Base-by-base conservation (phyloP, 352 stramenopile species). In the Hyaloperonospora brassicae region DNA sequence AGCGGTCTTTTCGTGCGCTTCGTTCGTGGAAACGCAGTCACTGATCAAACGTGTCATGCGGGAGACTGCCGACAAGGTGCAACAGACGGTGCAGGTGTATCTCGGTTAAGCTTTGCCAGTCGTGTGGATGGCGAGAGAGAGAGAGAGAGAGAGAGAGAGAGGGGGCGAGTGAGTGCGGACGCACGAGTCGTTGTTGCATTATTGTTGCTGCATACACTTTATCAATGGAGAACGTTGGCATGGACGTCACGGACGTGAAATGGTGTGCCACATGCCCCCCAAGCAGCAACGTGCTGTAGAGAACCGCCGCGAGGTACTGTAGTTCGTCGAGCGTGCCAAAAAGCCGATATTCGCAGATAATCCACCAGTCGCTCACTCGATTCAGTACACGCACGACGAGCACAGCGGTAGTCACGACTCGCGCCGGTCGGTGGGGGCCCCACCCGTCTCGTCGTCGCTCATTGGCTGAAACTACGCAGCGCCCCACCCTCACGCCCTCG, bases 21-120 rank as follows among this genome's bases (percentile, higher is more conserved):
- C 65, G 25, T 71, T 83, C 46, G 48, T 80, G 57, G 52, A 75
- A 60, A 56, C 51, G 36, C 70, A 73, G 30, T 59, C 59, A 43
- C 47, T 62, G 38, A 47, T 68, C 45, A 78, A 76, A 59, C 68
- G 42, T 24, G 63, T 62, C 34, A 42, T 76, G 44, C 64, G 55
- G 40, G 64, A 76, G 52, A 52, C 57, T 27, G 48, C 63, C 25
- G 45, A 62, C 10, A 62, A 60, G 41, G 47, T 61, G 46, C 50
- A 59, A 54, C 52, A 57, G 52, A 62, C 53, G 50, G 47, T 75
- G 44, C 48, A 62, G 42, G 66, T 62, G 53, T 70, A 62, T 57
- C 50, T 70, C 27, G 54, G 65, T 46, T 73, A 61, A 68, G 53
- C 57, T 23, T 52, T 60, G 21, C 36, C 55, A 44, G 54, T 40